Percentiles rank a stretch among this genome's conserved stretches.
phyloP scores from a whole-genome alignment of 1,284 basidiomycete genomes.

The Inonotus obliquus region DNA sequence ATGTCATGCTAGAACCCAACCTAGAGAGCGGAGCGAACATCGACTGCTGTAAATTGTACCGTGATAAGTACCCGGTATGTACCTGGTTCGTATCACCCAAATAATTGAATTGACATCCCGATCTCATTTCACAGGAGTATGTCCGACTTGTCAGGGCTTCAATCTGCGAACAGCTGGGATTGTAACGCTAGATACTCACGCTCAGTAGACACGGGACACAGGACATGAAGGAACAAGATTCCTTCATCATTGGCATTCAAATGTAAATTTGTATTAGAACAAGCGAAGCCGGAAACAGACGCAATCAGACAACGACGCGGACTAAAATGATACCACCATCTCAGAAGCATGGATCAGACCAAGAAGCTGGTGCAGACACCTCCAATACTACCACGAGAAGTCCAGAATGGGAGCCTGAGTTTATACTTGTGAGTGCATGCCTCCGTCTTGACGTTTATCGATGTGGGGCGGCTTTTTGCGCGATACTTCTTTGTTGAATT shows the following conservation, averaged over 20 bases:
- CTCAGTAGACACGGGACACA: background rate
- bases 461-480: background rate
- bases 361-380: background rate
- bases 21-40: slow-evolving; percentile 98
- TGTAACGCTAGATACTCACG: slow-evolving; percentile 32
- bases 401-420: background rate
- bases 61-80: slow-evolving; percentile 68
- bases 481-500: background rate
- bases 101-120: background rate
- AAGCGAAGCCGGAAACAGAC: background rate
- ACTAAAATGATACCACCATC: background rate
- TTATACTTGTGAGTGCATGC: background rate
- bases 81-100: background rate
- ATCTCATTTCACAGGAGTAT: slow-evolving; percentile 46
- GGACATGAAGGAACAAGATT: background rate
- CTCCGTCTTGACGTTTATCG: background rate
- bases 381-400: background rate
- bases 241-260: background rate
- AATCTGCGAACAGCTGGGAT: slow-evolving; percentile 66
- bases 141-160: slow-evolving; percentile 66
- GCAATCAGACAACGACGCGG: background rate
- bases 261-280: background rate
- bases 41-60: slow-evolving; percentile 93
- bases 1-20: slow-evolving; percentile 79
- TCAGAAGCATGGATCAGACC: background rate